phyloP scores from a whole-genome alignment of 2,329 filamentous ascomycete genomes.

The Trichoderma oligosporum region DNA sequence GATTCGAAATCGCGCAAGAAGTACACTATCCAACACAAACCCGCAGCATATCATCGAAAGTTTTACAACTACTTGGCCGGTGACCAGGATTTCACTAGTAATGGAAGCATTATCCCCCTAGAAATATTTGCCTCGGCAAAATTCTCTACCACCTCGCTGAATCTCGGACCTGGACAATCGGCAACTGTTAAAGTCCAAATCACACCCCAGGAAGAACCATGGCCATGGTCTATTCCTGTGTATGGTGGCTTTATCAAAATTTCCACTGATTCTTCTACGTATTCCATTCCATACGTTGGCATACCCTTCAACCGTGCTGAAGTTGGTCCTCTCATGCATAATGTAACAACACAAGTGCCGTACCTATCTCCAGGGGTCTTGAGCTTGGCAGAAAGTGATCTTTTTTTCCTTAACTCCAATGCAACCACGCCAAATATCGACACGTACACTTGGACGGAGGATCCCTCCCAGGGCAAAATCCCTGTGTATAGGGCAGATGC shows the following conservation, averaged over 20 bases:
- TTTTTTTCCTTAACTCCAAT: neutral
- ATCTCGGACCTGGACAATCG: neutral
- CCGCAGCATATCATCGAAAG: neutral
- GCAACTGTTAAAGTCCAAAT: neutral
- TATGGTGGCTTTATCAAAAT: conserved; percentile 3
- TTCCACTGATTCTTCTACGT: neutral
- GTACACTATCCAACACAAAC: neutral
- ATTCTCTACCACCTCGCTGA: conserved; percentile 1
- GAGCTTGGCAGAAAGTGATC: neutral
- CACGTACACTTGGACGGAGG: neutral
- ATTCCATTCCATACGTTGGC: conserved; percentile 1
- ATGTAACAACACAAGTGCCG: neutral
- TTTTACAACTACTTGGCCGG: neutral
- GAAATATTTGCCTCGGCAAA: neutral
- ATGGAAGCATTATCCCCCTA: neutral
- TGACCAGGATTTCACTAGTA: neutral
- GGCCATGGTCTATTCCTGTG: neutral
- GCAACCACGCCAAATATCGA: neutral
- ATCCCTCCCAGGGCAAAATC: neutral
- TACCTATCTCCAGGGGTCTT: neutral
- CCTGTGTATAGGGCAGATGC: neutral
- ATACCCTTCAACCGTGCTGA: neutral
- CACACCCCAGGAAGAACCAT: neutral
- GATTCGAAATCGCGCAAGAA: conserved; percentile 1
- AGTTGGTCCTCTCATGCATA: conserved; percentile 1